phyloP scores from a whole-genome alignment of 345 rosid genomes.

The Limnanthes douglasii region DNA sequence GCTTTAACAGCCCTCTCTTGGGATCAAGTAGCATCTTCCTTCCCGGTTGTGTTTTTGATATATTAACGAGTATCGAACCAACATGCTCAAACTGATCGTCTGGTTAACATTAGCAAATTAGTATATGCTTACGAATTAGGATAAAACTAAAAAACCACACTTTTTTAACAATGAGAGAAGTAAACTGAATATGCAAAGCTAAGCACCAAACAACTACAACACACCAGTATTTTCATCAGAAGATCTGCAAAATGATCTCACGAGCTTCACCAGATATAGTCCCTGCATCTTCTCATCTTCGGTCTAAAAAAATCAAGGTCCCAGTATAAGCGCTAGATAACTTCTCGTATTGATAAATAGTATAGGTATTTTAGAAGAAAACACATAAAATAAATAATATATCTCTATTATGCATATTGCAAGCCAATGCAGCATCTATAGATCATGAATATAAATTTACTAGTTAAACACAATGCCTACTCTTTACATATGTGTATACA shows the following conservation, averaged over 20 bases:
- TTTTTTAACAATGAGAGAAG: not conserved
- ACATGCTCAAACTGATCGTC: slow-evolving; percentile 92
- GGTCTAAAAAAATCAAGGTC: slow-evolving; percentile 31
- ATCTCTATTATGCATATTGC: too few relatives aligned
- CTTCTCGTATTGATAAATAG: too few relatives aligned
- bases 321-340: too few relatives aligned
- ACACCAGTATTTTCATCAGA: slow-evolving; percentile 37
- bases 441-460: too few relatives aligned
- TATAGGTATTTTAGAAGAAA: too few relatives aligned
- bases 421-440: too few relatives aligned
- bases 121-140: not conserved
- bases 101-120: slow-evolving; percentile 9
- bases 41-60: slow-evolving; percentile 75
- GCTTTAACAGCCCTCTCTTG: slow-evolving; percentile 64
- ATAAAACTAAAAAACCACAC: not conserved
- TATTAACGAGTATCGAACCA: slow-evolving; percentile 80
- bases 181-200: slow-evolving; percentile 1
- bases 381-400: too few relatives aligned
- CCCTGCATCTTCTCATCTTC: slow-evolving; percentile 72
- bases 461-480: not conserved
- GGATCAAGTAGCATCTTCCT: slow-evolving; percentile 70
- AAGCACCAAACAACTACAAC: slow-evolving; percentile 9
- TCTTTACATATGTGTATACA: too few relatives aligned
- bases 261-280: slow-evolving; percentile 68
- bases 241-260: slow-evolving; percentile 75